These are phyloP conservation scores for Peterozyma xylosa DNA, from an alignment of 805 yeast genomes.

Conservation along the genomic window DNA sequence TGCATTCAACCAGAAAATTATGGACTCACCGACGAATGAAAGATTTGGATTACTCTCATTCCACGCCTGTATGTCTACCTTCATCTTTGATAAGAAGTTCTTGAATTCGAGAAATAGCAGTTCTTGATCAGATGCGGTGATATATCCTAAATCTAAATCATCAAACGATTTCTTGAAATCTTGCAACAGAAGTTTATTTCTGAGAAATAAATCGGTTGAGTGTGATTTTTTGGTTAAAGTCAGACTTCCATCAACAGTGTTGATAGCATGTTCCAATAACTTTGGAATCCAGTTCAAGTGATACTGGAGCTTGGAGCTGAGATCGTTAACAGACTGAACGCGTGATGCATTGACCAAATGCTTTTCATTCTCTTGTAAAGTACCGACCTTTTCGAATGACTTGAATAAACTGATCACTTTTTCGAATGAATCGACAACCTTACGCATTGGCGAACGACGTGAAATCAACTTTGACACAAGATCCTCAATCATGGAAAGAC, in stretches of 20 bases:
- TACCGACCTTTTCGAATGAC: too few species aligned
- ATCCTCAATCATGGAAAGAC: constrained; percentile 71
- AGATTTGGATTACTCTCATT: constrained; percentile 19
- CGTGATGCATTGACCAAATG: too few species aligned
- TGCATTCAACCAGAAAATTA: constrained; percentile 37
- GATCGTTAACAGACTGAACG: too few species aligned
- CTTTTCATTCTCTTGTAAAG: too few species aligned
- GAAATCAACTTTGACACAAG: constrained; percentile 51
- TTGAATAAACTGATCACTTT: constrained; percentile 7
- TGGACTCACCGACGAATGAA: constrained; percentile 40
- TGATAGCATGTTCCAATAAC: constrained; percentile 26
- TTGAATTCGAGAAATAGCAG: constrained; percentile 10
- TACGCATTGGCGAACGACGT: constrained; percentile 38
- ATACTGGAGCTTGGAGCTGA: background rate
- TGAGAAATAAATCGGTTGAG: constrained; percentile 12
- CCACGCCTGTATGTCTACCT: constrained; percentile 25
- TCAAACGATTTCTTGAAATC: constrained; percentile 9
- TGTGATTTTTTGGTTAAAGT: constrained; percentile 4
- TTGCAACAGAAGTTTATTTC: constrained; percentile 10
- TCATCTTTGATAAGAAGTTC: constrained; percentile 17
- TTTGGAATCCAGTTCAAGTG: constrained; percentile 25
- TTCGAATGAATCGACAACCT: constrained; percentile 15
- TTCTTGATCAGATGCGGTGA: background rate
- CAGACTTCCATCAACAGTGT: constrained; percentile 10
- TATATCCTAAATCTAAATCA: background rate